Base-by-base conservation (phyloP, 352 stramenopile genomes). In the Globisporangium barbulae region DNA sequence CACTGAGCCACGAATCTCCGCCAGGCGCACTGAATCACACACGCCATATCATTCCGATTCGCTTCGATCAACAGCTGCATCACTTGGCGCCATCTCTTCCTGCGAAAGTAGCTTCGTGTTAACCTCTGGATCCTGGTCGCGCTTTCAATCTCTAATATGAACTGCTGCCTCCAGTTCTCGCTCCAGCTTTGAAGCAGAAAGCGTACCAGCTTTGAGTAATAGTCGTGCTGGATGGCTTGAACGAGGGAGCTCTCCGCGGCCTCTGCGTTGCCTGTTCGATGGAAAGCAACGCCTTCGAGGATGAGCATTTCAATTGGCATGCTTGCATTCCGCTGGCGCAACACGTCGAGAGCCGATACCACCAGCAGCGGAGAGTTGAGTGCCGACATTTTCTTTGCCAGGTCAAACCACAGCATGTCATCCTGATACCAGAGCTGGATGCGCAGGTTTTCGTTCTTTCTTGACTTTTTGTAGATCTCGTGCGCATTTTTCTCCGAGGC, bases 401-500 rank as follows among this genome's bases (percentile, higher is more conserved):
- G 57, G 39, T 89, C 83, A 30, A 88, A 70, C 84, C 84, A 93
- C 3, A 80, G 80, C 19, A 62, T 59, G 21, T 80, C 55, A 41
- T 93, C 80, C 22, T 67, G 65, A 47, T 77, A 80, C 81, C 84
- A 93, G 33, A 80, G 54, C 42, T 89, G 59, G 0, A 79, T 68
- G 3, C 84, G 78, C 17, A 88, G 68, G 45, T 64, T 78, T 63
- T 89, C 78, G 53, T 79, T 89, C 49, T 88, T 88, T n/a, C 79
- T 68, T 0, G 84, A 91, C 30, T 76, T 88, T 21, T 74, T 83
- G 65, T 85, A 88, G 12, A 88, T 63, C 19, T 61, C 71, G 54
- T 89, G 79, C 3, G 78, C 82, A 1, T 59, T 63, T 25, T 87
- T 91, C 53, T 91, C 82, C 0, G 79, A 89, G 5, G 42, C 17